Evolutionary conservation across 129 eudicot genomes (phyloP).

Genomic region (Kitagawia praeruptora): DNA sequence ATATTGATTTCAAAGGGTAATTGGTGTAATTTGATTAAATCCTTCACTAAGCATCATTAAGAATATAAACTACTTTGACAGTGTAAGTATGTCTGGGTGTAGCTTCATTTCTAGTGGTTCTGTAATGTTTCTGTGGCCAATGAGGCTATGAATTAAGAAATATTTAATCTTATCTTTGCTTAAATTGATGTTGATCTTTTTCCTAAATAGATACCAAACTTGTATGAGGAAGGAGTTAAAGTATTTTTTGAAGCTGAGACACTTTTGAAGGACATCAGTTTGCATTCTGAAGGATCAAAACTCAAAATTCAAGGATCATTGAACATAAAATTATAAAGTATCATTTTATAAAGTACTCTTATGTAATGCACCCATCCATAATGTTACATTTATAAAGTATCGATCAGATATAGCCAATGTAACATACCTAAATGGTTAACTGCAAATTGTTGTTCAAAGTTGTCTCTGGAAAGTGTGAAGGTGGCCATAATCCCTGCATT

Average conservation of each 20-base stretch:
- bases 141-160: neutral
- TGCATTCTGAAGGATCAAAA: constrained; percentile 33
- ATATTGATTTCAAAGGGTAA: no score
- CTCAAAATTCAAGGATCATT: constrained; percentile 48
- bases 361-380: no score
- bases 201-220: constrained; percentile 27
- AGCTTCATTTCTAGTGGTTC: neutral
- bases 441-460: no score
- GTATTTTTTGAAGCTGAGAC: constrained; percentile 57
- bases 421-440: no score
- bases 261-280: constrained; percentile 40
- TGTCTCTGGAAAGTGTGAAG: no score
- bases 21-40: no score
- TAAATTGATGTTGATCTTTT: neutral
- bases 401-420: no score
- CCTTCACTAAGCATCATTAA: no score
- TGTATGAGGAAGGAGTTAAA: constrained; percentile 39
- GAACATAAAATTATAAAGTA: no score
- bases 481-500: no score
- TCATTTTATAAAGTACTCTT: no score
- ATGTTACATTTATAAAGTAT: no score
- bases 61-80: constrained; percentile 55
- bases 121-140: neutral
- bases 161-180: neutral
- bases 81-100: constrained; percentile 29